phyloP scores from a whole-genome alignment of 495 filamentous ascomycete species.

The Hapsidospora chrysogenum region DNA sequence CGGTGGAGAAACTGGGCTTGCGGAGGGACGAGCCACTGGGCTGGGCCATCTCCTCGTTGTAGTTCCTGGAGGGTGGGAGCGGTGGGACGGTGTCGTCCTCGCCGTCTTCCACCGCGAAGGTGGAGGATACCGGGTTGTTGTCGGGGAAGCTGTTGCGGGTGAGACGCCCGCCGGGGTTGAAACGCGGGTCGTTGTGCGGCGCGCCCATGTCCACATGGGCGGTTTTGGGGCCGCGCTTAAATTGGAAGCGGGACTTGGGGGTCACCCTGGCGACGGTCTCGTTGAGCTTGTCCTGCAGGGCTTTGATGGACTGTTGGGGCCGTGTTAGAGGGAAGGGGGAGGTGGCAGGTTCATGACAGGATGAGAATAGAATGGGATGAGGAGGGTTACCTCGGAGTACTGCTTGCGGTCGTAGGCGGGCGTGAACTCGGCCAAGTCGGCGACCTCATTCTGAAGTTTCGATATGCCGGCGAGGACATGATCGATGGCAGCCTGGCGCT shows the following conservation, averaged over 20 bases:
- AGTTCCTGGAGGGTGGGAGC: constrained; percentile 18
- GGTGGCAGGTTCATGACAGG: neutral
- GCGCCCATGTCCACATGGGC: constrained; percentile 2
- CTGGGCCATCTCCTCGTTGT: constrained; percentile 30
- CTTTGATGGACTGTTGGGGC: constrained; percentile 20
- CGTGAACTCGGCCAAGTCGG: constrained; percentile 24
- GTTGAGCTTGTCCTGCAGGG: constrained; percentile 24
- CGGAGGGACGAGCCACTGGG: constrained; percentile 17
- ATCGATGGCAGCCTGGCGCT: constrained; percentile 28
- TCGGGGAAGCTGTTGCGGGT: neutral
- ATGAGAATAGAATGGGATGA: neutral
- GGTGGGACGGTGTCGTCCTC: neutral
- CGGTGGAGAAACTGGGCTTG: constrained; percentile 41
- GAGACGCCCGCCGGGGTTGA: neutral
- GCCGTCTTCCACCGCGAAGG: constrained; percentile 13
- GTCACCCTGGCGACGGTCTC: constrained; percentile 20
- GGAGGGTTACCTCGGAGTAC: constrained; percentile 16
- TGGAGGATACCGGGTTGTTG: neutral
- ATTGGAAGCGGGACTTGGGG: constrained; percentile 28
- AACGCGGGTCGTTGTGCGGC: constrained; percentile 1
- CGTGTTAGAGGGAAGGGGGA: constrained; percentile 6
- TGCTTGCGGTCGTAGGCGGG: constrained; percentile 28
- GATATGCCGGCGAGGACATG: constrained; percentile 25
- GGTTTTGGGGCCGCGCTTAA: constrained; percentile 16
- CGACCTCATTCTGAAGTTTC: constrained; percentile 21